Evolutionary conservation across 345 rosid species (phyloP), one percentile per base, ranked within the genome.

Genomic region (Populus davidiana): DNA sequence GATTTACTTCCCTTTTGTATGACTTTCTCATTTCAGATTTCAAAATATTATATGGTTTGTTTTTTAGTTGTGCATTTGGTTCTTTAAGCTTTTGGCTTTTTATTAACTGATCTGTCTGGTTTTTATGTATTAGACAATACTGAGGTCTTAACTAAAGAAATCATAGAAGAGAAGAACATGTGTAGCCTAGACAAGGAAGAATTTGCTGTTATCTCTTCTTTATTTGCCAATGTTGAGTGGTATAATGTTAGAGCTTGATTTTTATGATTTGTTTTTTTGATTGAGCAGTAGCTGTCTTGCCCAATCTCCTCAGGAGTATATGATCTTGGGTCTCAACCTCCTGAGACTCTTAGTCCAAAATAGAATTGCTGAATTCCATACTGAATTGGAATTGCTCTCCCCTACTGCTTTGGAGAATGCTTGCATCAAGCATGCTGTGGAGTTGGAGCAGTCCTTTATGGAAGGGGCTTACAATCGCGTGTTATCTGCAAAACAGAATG

Each of bases 401-500:
- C 83, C 94, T 4, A 74, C 89, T 80, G 90, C 98, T 47, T 66
- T 94, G 80, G 98, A 94, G 78, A 90, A 91, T 75, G 88, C 93
- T 81, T 92, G 97, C 86, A 91, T 96, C 87, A 88, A 90, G 83
- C 97, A 96, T 77, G 98, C 99, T 1, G 98, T 92, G 50, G 98
- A 96, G 91, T 86, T 96, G 90, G 99, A 96, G 93, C 98, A 92
- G 80, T 96, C 99, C 0, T 96, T 94, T 86, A 94, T 92, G 99
- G 98, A 96, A 82, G 97, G 98, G 80, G 99, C 99, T 49, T 94
- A 93, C 73, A 94, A 94, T 85, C 92, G 98, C 72, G 99, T 96
- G 56, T 67, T 92, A 76, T 94, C 90, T 88, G 99, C 98, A 74
- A 89, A 93, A 49, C 98, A 94, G 83, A 94, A 86, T 9, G 97